Percentiles rank a stretch among this genome's conserved stretches.
These are phyloP conservation scores for Cocos nucifera DNA, from an alignment of 176 grass and related monocot genomes.

Conservation along the genomic window DNA sequence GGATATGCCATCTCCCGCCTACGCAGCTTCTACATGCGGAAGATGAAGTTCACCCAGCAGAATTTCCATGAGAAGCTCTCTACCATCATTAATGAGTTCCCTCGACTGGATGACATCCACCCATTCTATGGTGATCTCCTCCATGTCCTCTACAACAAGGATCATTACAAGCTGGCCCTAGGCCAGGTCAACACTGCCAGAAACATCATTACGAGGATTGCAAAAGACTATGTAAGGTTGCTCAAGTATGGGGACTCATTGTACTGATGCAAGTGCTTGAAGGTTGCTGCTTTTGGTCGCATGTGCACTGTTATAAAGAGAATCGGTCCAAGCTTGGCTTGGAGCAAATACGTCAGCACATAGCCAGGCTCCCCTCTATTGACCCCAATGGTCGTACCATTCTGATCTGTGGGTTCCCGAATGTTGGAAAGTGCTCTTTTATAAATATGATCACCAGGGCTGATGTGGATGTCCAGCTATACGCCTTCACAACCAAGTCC, in stretches of 20 bases:
- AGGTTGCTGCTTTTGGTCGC: constrained; percentile 44
- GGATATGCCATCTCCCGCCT: constrained; percentile 50
- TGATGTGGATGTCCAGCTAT: constrained; percentile 65
- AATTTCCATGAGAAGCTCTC: constrained; percentile 77
- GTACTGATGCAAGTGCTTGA: constrained; percentile 65
- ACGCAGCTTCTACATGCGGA: constrained; percentile 67
- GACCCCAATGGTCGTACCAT: constrained; percentile 52
- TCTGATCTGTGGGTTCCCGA: constrained; percentile 38
- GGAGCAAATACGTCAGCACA: constrained; percentile 57
- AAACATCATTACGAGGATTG: constrained; percentile 57
- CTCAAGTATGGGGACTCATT: constrained; percentile 62
- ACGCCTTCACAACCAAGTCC: constrained; percentile 39
- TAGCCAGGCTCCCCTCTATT: constrained; percentile 62
- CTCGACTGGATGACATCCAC: constrained; percentile 52
- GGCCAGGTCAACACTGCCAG: constrained; percentile 67
- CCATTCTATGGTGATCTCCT: constrained; percentile 70
- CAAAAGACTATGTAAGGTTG: constrained; percentile 59
- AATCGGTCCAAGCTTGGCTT: constrained; percentile 62
- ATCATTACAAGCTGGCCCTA: constrained; percentile 78
- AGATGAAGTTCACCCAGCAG: constrained; percentile 54
- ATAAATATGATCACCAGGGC: constrained; percentile 72
- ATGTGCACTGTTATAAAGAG: constrained; percentile 72
- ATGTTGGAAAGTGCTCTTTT: constrained; percentile 54
- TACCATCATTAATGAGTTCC: constrained; percentile 62
- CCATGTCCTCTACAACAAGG: constrained; percentile 67